Base-by-base conservation (phyloP, 1,284 basidiomycete species). In the Kwoniella shivajii region DNA sequence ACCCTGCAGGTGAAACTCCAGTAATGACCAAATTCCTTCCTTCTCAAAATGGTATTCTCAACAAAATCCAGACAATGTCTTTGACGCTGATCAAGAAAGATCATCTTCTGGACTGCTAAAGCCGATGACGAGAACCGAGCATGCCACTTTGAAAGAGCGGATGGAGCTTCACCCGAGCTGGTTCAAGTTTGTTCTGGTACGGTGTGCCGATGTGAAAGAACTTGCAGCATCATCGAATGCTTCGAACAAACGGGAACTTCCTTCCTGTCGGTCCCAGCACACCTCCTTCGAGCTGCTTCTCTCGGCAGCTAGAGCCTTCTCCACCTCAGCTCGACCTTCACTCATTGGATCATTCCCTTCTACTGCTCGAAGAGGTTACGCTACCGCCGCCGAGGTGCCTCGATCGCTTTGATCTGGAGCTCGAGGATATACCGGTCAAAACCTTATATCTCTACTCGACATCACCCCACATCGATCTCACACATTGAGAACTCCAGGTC, bases 61-160 rank as follows among this genome's bases (percentile, higher is more conserved):
- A 98, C 82, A 90, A 86, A 68, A 92, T 98, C 64, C 92, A 60
- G 95, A 99, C 82, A 99, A 98, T 73, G 93, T 99, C 58, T 99
- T 95, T 83, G 88, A 86, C 72, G 86, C 91, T 37, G 20, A 88
- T 99, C 82, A 89, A 88, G 79, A 95, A 92, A 82, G 93, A 99
- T 78, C 90, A 97, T 99, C 37, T 95, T 99, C 82, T 99, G 96
- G 95, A 97, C 94, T 11, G 88, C 90, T 2, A 88, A 89, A 69
- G 88, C 88, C 7, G 93, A 97, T 67, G 94, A 99, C 77, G 95
- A 98, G 81, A 82, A 96, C 80, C 86, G 94, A 38, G 86, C 89
- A 2, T 99, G 95, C 95, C 95, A 99, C 81, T 99, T 97, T 74
- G 96, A 99, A 82, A 86, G 92, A 54, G 92, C 95, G 1, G 95